phyloP scores from a whole-genome alignment of 257 asterid species.

The Fraxinus americana region DNA sequence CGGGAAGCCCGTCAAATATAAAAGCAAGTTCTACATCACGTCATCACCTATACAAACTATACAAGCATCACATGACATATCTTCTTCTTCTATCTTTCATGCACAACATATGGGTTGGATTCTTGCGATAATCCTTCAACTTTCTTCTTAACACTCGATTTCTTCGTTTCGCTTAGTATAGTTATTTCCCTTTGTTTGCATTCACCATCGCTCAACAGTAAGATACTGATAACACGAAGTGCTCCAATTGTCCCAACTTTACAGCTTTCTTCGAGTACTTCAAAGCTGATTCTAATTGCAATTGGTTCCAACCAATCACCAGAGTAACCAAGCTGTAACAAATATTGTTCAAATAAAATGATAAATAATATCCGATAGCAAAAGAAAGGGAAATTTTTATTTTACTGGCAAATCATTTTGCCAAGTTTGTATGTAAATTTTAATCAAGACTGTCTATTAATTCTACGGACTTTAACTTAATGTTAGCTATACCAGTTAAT shows the following conservation, averaged over 20 bases:
- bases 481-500: neutral
- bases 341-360: neutral
- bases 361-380: neutral
- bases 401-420: too few relatives aligned
- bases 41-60: neutral
- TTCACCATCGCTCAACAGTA: neutral
- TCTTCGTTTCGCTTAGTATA: neutral
- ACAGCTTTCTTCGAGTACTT: neutral
- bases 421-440: neutral
- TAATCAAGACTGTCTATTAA: neutral
- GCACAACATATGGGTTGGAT: neutral
- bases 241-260: neutral
- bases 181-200: neutral
- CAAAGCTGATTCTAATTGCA: neutral
- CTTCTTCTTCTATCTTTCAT: neutral
- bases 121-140: neutral
- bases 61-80: neutral
- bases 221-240: neutral
- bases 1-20: neutral
- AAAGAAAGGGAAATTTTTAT: neutral
- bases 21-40: neutral
- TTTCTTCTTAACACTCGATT: neutral
- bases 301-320: neutral
- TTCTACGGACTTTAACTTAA: neutral
- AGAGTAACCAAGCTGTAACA: neutral